These are phyloP conservation scores for Dothistroma pini DNA, from an alignment of 2,329 filamentous ascomycete species.

Conservation along the genomic window DNA sequence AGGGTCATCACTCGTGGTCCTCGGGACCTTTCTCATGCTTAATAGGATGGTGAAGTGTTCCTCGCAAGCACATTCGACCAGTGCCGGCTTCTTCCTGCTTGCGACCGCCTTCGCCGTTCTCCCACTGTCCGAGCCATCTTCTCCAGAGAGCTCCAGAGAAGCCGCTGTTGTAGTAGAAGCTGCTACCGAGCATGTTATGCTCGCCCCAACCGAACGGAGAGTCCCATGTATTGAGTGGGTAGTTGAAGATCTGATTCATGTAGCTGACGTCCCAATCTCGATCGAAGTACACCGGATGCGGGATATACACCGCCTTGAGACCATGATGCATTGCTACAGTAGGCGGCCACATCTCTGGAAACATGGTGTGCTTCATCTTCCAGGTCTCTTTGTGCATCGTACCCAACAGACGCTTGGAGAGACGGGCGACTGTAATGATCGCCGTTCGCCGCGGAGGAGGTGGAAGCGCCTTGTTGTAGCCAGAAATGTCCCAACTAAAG, in stretches of 20 bases:
- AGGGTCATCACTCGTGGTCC: constrained; percentile 1
- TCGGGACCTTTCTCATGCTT: constrained; percentile 44
- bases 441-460: constrained; percentile 68
- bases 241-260: constrained; percentile 49
- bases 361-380: constrained; percentile 66
- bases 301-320: constrained; percentile 72
- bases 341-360: constrained; percentile 75
- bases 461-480: constrained; percentile 54
- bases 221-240: constrained; percentile 43
- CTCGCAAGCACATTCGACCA: constrained; percentile 47
- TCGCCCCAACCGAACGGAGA: constrained; percentile 51
- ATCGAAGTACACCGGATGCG: constrained; percentile 77
- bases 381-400: constrained; percentile 76
- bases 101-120: constrained; percentile 41
- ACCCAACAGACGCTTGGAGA: constrained; percentile 67
- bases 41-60: constrained; percentile 47
- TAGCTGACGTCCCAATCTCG: constrained; percentile 59
- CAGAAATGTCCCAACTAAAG: constrained; percentile 64
- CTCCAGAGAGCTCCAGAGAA: constrained; percentile 49
- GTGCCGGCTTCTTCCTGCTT: constrained; percentile 36
- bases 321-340: constrained; percentile 72
- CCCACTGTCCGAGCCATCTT: constrained; percentile 47
- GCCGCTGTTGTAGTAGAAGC: constrained; percentile 50
- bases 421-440: constrained; percentile 72
- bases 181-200: constrained; percentile 50